These are phyloP conservation scores for Panaeolus cyanescens DNA, from an alignment of 768 basidiomycete species.

Conservation along the genomic window DNA sequence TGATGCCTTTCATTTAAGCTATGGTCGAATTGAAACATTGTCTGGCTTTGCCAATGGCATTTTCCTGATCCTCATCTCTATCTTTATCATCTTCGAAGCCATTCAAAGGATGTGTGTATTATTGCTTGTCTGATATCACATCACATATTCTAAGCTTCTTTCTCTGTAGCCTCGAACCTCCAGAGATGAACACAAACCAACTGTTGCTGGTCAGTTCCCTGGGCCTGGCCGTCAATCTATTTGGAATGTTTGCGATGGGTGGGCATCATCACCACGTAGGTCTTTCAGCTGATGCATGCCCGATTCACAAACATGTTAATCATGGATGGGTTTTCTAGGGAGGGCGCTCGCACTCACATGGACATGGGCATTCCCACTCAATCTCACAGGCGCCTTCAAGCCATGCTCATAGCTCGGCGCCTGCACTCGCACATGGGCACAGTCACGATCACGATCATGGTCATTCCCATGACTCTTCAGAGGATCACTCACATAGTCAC, in stretches of 20 bases:
- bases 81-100: conserved; percentile 98
- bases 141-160: not conserved
- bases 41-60: conserved; percentile 99
- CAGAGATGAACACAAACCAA: conserved; percentile 97
- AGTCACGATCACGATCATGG: conserved; percentile 19
- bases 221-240: conserved; percentile 91
- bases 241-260: conserved; percentile 99
- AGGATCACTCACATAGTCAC: conserved; percentile 23
- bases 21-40: conserved; percentile 93
- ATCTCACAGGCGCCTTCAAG: conserved; percentile 20
- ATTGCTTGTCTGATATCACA: not conserved
- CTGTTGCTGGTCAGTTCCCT: conserved; percentile 86
- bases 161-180: conserved; percentile 75
- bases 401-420: conserved; percentile 34
- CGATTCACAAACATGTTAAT: too few species aligned
- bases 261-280: conserved; percentile 87
- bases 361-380: conserved; percentile 24
- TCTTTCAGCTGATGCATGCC: conserved; percentile 17
- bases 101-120: conserved; percentile 85
- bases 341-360: conserved; percentile 60
- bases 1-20: conserved; percentile 48
- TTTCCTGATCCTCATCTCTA: conserved; percentile 89
- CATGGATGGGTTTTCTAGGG: too few species aligned
- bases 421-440: conserved; percentile 10
- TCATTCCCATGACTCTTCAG: conserved; percentile 22